Conservation (phyloP, 176 grass and related monocot species). For the Triticum aestivum region IWGSC_CS_RefSeq_v2.1 NC_057802.1:438957366-438957865, state of each 20-base stretch:
- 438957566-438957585: conserved; percentile 44
- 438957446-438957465: conserved; percentile 61
- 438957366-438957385: no score
- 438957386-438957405: no score
- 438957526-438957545: conserved; percentile 47
- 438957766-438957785: conserved; percentile 22
- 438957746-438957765: neutral
- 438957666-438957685: conserved; percentile 48
- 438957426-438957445: conserved; percentile 18
- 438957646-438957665: conserved; percentile 55
- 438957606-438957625: conserved; percentile 29
- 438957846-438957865: conserved; percentile 41
- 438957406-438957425: neutral
- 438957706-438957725: conserved; percentile 13
- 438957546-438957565: conserved; percentile 39
- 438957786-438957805: conserved; percentile 46
- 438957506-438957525: conserved; percentile 52
- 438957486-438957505: conserved; percentile 15
- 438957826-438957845: conserved; percentile 48
- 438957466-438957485: conserved; percentile 43
- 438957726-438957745: conserved; percentile 50
- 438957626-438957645: conserved; percentile 56
- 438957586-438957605: conserved; percentile 62
- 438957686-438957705: conserved; percentile 42
- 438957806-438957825: conserved; percentile 28